These are phyloP conservation scores for Haplosporangium sp. DNA, from an alignment of 371 early-diverging fungal species.

Conservation along the genomic window DNA sequence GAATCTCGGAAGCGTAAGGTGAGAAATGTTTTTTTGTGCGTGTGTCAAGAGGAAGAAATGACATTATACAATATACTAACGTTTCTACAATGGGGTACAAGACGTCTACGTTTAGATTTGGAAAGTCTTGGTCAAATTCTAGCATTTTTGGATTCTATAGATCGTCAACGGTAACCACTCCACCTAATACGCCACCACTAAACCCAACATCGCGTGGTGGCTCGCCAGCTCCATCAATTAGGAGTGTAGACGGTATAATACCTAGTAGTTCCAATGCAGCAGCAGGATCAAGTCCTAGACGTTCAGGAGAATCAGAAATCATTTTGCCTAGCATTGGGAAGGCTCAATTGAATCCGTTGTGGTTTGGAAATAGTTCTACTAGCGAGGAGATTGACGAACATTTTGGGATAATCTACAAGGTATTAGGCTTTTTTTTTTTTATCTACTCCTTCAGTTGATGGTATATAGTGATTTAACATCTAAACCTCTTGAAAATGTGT, in stretches of 20 bases:
- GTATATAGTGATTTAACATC: too few species aligned
- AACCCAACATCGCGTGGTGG: constrained; percentile 42
- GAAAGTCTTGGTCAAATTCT: constrained; percentile 65
- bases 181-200: constrained; percentile 47
- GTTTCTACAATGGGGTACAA: not conserved
- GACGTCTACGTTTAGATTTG: constrained; percentile 59
- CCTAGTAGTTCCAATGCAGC: constrained; percentile 4
- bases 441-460: not conserved
- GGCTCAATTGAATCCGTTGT: constrained; percentile 34
- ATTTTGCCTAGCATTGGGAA: constrained; percentile 24
- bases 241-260: constrained; percentile 31
- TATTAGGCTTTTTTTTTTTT: constrained; percentile 19
- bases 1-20: constrained; percentile 46
- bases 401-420: constrained; percentile 67
- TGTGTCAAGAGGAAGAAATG: too few species aligned
- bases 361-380: constrained; percentile 43
- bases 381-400: constrained; percentile 58
- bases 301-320: constrained; percentile 37
- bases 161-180: constrained; percentile 50
- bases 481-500: not conserved
- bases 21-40: not conserved
- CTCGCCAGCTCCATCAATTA: constrained; percentile 47
- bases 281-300: constrained; percentile 47
- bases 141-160: constrained; percentile 66
- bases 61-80: too few species aligned